phyloP scores from a whole-genome alignment of 2,329 filamentous ascomycete genomes.

The Fusarium albosuccineum region DNA sequence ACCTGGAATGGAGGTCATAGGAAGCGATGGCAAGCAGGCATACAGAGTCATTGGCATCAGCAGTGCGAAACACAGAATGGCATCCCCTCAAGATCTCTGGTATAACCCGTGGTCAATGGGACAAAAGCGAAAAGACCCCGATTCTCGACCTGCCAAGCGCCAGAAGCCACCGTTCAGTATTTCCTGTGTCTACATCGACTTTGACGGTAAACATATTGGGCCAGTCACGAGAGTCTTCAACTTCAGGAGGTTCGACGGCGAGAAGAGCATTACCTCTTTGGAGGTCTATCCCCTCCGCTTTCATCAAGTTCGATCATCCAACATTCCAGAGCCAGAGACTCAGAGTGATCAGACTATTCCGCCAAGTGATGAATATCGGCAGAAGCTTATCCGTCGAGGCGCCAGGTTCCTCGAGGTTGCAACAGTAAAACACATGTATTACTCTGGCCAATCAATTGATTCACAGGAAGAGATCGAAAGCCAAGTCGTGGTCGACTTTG shows the following conservation, averaged over 20 bases:
- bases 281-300: conserved; percentile 45
- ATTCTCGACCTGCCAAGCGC: too few relatives aligned
- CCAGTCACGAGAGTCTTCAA: conserved; percentile 42
- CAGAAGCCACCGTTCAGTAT: not conserved
- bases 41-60: not conserved
- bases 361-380: not conserved
- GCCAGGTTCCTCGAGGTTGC: conserved; percentile 37
- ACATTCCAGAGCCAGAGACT: too few relatives aligned
- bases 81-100: not conserved
- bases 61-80: not conserved
- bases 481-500: conserved; percentile 50
- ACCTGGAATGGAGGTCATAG: not conserved
- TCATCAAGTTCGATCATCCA: too few relatives aligned
- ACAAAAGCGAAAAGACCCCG: not conserved
- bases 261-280: conserved; percentile 41
- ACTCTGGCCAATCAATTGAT: conserved; percentile 42
- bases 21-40: not conserved
- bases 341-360: not conserved
- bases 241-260: conserved; percentile 45
- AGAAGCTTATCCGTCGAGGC: conserved; percentile 39
- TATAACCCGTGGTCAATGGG: not conserved
- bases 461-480: conserved; percentile 48
- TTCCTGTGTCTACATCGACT: conserved; percentile 38
- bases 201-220: conserved; percentile 48
- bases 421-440: conserved; percentile 45